Conservation (phyloP, 2,329 filamentous ascomycete species). For the Plenodomus lindquistii region DNA sequence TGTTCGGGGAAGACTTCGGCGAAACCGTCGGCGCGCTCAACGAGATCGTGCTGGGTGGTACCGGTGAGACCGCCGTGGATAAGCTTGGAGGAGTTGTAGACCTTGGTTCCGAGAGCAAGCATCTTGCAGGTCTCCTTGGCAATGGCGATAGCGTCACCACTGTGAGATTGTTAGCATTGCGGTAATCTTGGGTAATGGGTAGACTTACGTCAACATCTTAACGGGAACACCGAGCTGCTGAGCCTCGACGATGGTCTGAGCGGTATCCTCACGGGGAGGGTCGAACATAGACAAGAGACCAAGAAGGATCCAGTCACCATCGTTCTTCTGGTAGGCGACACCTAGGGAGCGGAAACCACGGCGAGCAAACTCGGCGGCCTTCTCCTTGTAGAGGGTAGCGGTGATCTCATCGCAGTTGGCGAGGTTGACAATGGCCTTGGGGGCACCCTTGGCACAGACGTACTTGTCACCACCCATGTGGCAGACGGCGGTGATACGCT, state of each 20-base stretch:
- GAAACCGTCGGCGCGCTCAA: conserved; percentile 74
- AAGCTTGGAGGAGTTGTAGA: conserved; percentile 78
- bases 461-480: conserved; percentile 71
- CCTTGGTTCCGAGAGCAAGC: conserved; percentile 77
- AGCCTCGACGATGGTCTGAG: conserved; percentile 76
- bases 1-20: conserved; percentile 76
- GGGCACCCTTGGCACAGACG: conserved; percentile 76
- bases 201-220: conserved; percentile 70
- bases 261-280: conserved; percentile 76
- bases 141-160: conserved; percentile 76
- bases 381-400: conserved; percentile 69
- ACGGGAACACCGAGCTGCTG: conserved; percentile 76
- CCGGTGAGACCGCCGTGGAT: conserved; percentile 76
- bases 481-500: conserved; percentile 74
- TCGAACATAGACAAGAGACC: conserved; percentile 82
- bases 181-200: background rate
- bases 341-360: conserved; percentile 81
- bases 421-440: conserved; percentile 73
- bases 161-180: conserved; percentile 6
- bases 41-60: conserved; percentile 74
- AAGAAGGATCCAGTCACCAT: conserved; percentile 72
- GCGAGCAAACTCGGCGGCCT: conserved; percentile 74
- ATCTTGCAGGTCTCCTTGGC: conserved; percentile 84
- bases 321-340: conserved; percentile 77
- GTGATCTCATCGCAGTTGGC: conserved; percentile 69